Base-by-base conservation (phyloP, 2,329 filamentous ascomycete species). In the Trichoderma guizhouense region DNA sequence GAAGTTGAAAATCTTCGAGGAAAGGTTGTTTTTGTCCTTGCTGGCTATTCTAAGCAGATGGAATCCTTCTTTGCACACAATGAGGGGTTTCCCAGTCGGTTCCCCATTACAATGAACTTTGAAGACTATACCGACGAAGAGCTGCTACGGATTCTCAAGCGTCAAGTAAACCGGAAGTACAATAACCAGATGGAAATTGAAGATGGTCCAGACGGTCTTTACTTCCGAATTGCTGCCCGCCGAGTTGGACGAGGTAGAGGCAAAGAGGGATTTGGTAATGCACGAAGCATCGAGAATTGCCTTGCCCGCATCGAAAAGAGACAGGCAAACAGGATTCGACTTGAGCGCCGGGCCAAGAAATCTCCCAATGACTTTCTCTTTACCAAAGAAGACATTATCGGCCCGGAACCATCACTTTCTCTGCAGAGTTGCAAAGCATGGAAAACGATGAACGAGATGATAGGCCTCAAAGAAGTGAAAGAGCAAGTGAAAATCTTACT, bases 61-160 rank as follows among this genome's bases (percentile, higher is more conserved):
- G 92, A 95, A 75, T 85, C 85, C 0, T 93, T 95, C 78, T 94
- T 93, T 61, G 84, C 87, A 0, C 91, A 94, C 73, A 95, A 95
- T 58, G 89, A 89, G 0, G 92, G 93, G 0, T 82, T 95, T 3
- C 84, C 87, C 0, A 93, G 91, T 74, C 88, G 92, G 0, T 90
- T 95, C 47, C 92, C 92, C 0, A 82, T 88, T 12, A 81, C 85
- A 39, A 83, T 95, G 76, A 85, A 87, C 55, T 95, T 95, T 71
- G 82, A 86, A 0, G 92, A 95, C 78, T 95, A 93, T 73, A 82
- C 83, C 0, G 90, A 95, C 61, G 75, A 81, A 0, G 91, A 95
- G 74, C 82, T 95, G 0, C 82, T 89, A 3, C 76, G 78, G 0
- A 94, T 95, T 14, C 78, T 94, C 0, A 79, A 83, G 12, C 79